Conservation (phyloP, 352 stramenopile species). For the Saprolegnia parasitica region DNA sequence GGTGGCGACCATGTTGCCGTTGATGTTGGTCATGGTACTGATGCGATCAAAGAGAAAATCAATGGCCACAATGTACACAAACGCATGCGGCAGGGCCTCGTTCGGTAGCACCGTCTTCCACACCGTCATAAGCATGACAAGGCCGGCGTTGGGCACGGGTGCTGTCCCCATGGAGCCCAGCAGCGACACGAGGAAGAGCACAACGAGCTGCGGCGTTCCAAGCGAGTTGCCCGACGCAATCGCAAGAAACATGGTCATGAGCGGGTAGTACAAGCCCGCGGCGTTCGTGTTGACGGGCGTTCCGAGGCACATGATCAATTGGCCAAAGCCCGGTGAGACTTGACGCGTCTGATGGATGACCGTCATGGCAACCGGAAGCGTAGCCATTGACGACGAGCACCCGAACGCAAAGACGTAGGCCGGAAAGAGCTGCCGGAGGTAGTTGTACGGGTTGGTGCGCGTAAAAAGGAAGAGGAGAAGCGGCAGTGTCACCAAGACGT, state of each 20-base stretch:
- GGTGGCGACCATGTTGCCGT: conserved; percentile 49
- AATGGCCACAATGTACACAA: conserved; percentile 42
- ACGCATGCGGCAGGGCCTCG: conserved; percentile 20
- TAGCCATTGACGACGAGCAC: conserved; percentile 68
- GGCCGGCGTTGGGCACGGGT: conserved; percentile 18
- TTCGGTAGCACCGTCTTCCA: conserved; percentile 64
- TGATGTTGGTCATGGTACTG: conserved; percentile 54
- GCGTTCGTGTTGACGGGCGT: conserved; percentile 42
- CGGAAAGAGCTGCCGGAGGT: conserved; percentile 61
- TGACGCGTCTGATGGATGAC: conserved; percentile 39
- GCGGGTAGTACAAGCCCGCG: conserved; percentile 34
- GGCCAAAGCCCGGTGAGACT: conserved; percentile 32
- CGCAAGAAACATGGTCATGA: too few species aligned
- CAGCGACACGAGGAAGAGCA: conserved; percentile 11
- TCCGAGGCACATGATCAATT: conserved; percentile 37
- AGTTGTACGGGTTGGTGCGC: conserved; percentile 60
- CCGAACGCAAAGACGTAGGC: conserved; percentile 68
- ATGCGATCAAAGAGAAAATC: conserved; percentile 63
- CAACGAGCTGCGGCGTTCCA: not conserved
- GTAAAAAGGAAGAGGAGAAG: conserved; percentile 49
- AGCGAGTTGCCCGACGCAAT: too few species aligned
- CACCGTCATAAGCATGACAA: conserved; percentile 41
- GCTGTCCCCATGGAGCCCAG: conserved; percentile 6
- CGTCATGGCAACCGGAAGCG: conserved; percentile 57
- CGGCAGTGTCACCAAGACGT: conserved; percentile 62